Conservation (phyloP, 495 filamentous ascomycete genomes). For the Trichoderma parareesei region DNA sequence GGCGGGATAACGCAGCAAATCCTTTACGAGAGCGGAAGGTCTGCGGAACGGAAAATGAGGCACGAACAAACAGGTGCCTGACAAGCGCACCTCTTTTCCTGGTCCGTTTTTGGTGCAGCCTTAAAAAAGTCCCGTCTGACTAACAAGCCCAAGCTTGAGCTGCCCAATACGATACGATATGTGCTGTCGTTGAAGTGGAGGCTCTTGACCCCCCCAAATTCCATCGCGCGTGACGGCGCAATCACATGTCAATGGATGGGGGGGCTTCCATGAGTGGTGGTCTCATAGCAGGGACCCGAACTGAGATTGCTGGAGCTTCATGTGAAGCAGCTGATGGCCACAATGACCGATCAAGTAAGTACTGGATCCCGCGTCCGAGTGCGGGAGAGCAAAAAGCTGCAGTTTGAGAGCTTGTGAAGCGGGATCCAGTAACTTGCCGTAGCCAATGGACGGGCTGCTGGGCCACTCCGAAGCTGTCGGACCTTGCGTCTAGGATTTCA, state of each 20-base stretch:
- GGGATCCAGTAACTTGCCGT: background rate
- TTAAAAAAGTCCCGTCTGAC: background rate
- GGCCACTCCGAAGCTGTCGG: background rate
- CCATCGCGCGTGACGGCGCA: background rate
- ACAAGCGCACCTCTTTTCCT: background rate
- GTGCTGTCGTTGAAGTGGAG: background rate
- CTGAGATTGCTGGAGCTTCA: too few species aligned
- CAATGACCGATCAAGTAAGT: too few species aligned
- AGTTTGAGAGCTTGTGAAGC: background rate
- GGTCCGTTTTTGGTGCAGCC: background rate
- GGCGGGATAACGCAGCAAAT: background rate
- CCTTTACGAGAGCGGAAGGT: background rate
- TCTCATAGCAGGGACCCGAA: too few species aligned
- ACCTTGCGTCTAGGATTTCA: background rate
- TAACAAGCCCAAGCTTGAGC: background rate
- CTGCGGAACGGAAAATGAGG: background rate
- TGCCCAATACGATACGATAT: too few species aligned
- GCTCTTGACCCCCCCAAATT: background rate
- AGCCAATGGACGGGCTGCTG: constrained; percentile 3
- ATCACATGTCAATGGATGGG: background rate
- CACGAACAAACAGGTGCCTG: background rate
- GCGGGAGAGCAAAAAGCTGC: background rate
- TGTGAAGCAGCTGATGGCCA: too few species aligned
- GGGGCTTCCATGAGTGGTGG: too few species aligned
- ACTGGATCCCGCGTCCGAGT: background rate